A percentile compares a stretch with the other conserved stretches of the same genome.
Evolutionary conservation across 257 asterid genomes (phyloP).

Genomic region (Gentiana straminea): DNA sequence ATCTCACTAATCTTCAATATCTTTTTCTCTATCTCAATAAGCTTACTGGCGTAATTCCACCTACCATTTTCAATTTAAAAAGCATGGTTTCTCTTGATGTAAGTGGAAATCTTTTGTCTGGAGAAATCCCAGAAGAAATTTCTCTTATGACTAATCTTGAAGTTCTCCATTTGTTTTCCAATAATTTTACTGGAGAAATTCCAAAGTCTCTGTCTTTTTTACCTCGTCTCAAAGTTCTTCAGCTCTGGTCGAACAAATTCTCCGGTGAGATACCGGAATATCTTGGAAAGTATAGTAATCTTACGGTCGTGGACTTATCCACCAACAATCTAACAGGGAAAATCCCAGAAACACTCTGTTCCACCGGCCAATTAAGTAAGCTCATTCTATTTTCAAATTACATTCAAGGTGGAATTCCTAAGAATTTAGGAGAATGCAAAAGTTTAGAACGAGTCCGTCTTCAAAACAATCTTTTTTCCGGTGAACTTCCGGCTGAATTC

Average conservation of each 20-base stretch:
- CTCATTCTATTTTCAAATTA: slow-evolving; percentile 74
- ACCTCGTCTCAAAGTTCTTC: slow-evolving; percentile 64
- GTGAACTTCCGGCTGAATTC: slow-evolving; percentile 35
- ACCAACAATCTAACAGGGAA: slow-evolving; percentile 57
- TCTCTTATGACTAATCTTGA: slow-evolving; percentile 36
- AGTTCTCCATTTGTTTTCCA: slow-evolving; percentile 67
- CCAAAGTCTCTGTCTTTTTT: slow-evolving; percentile 45
- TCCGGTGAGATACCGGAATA: slow-evolving; percentile 52
- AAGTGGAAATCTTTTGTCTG: slow-evolving; percentile 58
- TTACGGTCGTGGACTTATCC: slow-evolving; percentile 71
- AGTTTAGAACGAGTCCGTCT: slow-evolving; percentile 59
- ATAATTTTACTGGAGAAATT: slow-evolving; percentile 56
- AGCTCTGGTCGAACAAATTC: slow-evolving; percentile 62
- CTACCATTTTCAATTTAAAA: slow-evolving; percentile 33
- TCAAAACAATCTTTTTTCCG: slow-evolving; percentile 49
- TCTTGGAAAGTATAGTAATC: slow-evolving; percentile 52
- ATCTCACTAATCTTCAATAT: slow-evolving; percentile 52
- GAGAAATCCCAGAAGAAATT: slow-evolving; percentile 50
- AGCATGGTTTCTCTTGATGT: slow-evolving; percentile 62
- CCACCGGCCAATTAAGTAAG: slow-evolving; percentile 41
- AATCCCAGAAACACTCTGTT: slow-evolving; percentile 51
- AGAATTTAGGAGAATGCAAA: slow-evolving; percentile 40
- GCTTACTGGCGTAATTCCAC: slow-evolving; percentile 59
- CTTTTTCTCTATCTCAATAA: slow-evolving; percentile 65
- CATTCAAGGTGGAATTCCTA: slow-evolving; percentile 53